These are phyloP conservation scores for Cutaneotrichosporon mucoides DNA, from an alignment of 1,284 basidiomycete genomes.

Conservation along the genomic window DNA sequence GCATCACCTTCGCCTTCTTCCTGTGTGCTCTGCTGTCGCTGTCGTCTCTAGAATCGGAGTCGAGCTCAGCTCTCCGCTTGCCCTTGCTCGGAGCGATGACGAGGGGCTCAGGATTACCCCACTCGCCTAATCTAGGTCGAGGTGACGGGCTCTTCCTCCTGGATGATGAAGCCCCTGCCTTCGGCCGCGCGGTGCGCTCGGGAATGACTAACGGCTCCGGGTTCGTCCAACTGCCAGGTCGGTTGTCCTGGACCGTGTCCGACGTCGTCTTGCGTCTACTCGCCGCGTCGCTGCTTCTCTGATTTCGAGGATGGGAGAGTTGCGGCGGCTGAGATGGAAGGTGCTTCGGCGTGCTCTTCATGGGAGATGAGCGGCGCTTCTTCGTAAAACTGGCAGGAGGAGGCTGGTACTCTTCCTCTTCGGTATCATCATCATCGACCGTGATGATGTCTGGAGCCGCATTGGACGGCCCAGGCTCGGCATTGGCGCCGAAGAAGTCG, in stretches of 20 bases:
- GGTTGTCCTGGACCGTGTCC: not conserved
- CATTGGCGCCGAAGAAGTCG: no score
- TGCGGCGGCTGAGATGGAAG: no score
- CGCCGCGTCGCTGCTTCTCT: no score
- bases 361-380: no score
- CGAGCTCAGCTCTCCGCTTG: not conserved
- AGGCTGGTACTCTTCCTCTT: no score
- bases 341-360: no score
- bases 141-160: not conserved
- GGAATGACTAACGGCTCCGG: not conserved
- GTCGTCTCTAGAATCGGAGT: not conserved
- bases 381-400: no score
- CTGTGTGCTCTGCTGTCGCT: not conserved
- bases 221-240: conserved; percentile 4
- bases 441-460: no score
- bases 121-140: conserved; percentile 7
- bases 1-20: not conserved
- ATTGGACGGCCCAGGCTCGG: no score
- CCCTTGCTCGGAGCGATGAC: not conserved
- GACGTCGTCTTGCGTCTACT: no score
- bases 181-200: not conserved
- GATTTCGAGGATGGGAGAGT: no score
- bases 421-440: no score
- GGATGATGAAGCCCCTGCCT: not conserved
- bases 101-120: conserved; percentile 16